These are phyloP conservation scores for Westerdykella ornata DNA, from an alignment of 2,329 filamentous ascomycete species.

Conservation along the genomic window DNA sequence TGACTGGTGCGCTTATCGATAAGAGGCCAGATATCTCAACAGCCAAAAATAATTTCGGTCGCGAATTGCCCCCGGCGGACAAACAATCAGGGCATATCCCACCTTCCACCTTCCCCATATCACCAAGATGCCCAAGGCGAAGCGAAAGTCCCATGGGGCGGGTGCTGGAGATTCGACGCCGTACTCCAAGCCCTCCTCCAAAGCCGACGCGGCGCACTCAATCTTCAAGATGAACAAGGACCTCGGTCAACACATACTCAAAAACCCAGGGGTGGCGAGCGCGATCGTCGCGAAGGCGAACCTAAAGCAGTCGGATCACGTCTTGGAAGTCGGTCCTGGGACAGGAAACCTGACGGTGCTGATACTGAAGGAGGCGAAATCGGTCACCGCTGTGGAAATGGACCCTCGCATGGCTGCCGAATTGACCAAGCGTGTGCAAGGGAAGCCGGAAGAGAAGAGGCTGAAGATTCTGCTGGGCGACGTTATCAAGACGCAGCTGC, in stretches of 20 bases:
- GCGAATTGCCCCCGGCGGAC: background rate
- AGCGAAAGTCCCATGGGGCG: constrained; percentile 30
- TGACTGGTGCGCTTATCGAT: constrained; percentile 13
- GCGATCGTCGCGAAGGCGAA: constrained; percentile 80
- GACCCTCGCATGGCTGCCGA: constrained; percentile 96
- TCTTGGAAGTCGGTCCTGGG: constrained; percentile 87
- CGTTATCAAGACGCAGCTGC: constrained; percentile 77
- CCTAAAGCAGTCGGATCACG: constrained; percentile 78
- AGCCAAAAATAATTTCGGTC: constrained; percentile 20
- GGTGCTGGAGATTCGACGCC: constrained; percentile 36
- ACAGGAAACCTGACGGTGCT: constrained; percentile 84
- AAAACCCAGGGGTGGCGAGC: constrained; percentile 79
- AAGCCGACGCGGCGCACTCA: constrained; percentile 58
- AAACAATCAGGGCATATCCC: background rate
- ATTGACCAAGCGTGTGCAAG: constrained; percentile 87
- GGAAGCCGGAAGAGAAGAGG: constrained; percentile 67
- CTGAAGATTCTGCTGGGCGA: constrained; percentile 86
- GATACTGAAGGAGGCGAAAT: constrained; percentile 81
- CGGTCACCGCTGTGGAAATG: constrained; percentile 79
- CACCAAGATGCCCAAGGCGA: constrained; percentile 43
- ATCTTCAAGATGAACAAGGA: constrained; percentile 98
- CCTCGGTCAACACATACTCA: constrained; percentile 84
- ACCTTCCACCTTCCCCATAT: background rate
- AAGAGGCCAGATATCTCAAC: constrained; percentile 7
- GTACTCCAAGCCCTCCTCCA: constrained; percentile 42